Evolutionary conservation across 2,329 filamentous ascomycete species (phyloP), one percentile per base, ranked within the genome.

Genomic region (Nemania serpens): DNA sequence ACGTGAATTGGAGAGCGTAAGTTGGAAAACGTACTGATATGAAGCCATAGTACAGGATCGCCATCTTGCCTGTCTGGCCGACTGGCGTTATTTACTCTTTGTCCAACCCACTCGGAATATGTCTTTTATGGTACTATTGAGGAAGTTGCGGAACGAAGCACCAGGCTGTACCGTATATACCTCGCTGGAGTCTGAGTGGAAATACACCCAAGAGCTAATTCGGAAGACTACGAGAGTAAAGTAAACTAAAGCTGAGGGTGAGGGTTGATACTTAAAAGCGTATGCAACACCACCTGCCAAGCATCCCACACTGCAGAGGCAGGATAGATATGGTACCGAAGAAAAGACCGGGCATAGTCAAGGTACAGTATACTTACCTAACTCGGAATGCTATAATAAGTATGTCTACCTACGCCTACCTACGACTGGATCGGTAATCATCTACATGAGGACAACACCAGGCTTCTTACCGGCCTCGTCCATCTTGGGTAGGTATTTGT

Each of bases 351-450:
- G 25, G 29, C 15, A 20, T 39, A 47, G 15, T 11, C 25, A 18
- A 12, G n/a, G 46, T 25, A 12, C 11, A 29, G 20, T 50, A 17
- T 15, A 37, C n/a, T 29, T 22, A 42, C 41, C n/a, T 51, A n/a
- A 11, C 41, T 62, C 58, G 59, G 59, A 62, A 64, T 53, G 49
- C 59, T 61, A 58, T 61, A 64, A 55, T 61, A 61, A 63, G 58
- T 48, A 46, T 45, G 46, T n/a, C 46, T 7, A 29, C 25, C 25
- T 29, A 29, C 25, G 25, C 25, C 25, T 29, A 29, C 7, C 5
- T 46, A 3, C 15, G 33, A 9, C 41, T 15, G 46, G 39, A 39
- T 47, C n/a, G 55, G 53, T 9, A 58, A 55, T 50, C 37, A 25
- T 51, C 46, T 36, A 34, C 45, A 50, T 50, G 20, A 36, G 42